phyloP scores from a whole-genome alignment of 169 alveolate genomes.

The Eimeria praecox region DNA sequence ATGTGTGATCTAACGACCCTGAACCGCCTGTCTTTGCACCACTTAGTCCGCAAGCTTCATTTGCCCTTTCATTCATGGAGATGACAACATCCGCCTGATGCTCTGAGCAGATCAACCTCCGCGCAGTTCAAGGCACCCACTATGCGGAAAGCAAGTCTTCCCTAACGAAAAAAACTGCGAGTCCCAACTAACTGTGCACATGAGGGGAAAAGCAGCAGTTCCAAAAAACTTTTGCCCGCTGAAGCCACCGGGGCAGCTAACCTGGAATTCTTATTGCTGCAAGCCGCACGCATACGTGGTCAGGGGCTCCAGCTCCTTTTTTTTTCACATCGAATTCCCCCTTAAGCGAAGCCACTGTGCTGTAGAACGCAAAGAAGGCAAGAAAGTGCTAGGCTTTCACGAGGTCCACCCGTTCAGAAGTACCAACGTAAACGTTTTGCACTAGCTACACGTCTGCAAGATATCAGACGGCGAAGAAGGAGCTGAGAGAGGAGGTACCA shows the following conservation, averaged over 20 bases:
- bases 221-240: not conserved
- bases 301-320: constrained; percentile 4
- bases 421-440: not conserved
- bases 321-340: constrained; percentile 54
- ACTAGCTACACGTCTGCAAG: not conserved
- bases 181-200: not conserved
- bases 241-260: not conserved
- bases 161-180: not conserved
- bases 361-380: constrained; percentile 4
- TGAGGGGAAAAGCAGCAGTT: not conserved
- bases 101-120: constrained; percentile 19
- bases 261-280: constrained; percentile 66
- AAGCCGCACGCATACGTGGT: constrained; percentile 60
- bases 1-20: constrained; percentile 40
- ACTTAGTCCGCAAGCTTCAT: not conserved
- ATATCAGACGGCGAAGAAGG: not conserved
- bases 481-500: not conserved
- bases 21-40: not conserved
- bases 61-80: constrained; percentile 45
- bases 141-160: not conserved
- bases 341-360: constrained; percentile 41
- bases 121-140: no score
- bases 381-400: not conserved
- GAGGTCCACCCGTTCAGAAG: not conserved
- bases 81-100: constrained; percentile 66